Evolutionary conservation across 306 rosid genomes (phyloP).

Genomic region (Echinosophora koreensis): DNA sequence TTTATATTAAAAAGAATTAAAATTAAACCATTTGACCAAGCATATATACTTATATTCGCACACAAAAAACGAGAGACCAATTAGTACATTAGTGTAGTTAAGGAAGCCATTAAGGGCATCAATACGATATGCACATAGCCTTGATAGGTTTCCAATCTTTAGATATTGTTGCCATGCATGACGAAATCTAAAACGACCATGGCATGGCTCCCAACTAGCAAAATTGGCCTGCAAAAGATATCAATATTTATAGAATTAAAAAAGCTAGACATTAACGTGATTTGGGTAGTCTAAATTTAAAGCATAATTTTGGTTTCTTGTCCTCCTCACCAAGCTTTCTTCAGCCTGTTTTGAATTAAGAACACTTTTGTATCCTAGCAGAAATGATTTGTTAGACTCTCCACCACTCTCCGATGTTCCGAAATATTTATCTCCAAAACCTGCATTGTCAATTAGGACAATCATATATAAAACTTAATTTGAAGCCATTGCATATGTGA

Average conservation of each 20-base stretch:
- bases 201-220: slow-evolving; percentile 70
- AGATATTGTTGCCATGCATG: slow-evolving; percentile 70
- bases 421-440: slow-evolving; percentile 54
- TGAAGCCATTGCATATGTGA: background rate
- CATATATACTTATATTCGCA: too few species aligned
- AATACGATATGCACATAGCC: slow-evolving; percentile 60
- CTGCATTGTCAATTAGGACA: slow-evolving; percentile 41
- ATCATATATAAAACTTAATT: background rate
- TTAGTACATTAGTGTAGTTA: slow-evolving; percentile 38
- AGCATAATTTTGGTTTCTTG: background rate
- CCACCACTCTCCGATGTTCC: slow-evolving; percentile 22
- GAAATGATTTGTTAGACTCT: slow-evolving; percentile 29
- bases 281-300: background rate
- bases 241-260: background rate
- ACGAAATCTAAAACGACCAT: slow-evolving; percentile 54
- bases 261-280: background rate
- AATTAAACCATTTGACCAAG: too few species aligned
- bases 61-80: background rate
- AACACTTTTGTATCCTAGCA: slow-evolving; percentile 57
- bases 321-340: slow-evolving; percentile 53
- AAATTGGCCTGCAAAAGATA: slow-evolving; percentile 53
- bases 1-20: too few species aligned
- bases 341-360: slow-evolving; percentile 59
- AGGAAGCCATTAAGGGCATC: slow-evolving; percentile 59
- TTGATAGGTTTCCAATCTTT: slow-evolving; percentile 56